Evolutionary conservation across 768 basidiomycete genomes (phyloP).

Genomic region (Russula earlei): DNA sequence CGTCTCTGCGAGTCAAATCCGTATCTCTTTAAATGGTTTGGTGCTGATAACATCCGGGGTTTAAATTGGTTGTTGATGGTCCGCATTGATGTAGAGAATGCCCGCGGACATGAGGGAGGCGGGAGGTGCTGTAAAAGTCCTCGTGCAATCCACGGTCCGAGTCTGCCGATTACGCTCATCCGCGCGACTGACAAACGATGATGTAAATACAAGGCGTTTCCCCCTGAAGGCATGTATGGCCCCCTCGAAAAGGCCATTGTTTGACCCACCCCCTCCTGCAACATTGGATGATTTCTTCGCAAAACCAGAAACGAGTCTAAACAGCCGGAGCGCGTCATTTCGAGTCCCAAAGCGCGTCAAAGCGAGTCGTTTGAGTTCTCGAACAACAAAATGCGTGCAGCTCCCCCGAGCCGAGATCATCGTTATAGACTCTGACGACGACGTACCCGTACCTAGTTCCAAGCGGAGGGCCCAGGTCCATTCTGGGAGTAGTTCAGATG

Average conservation of each 20-base stretch:
- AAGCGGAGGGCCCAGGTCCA: slow-evolving; percentile 13
- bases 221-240: too few relatives aligned
- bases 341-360: neutral
- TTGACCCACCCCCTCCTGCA: slow-evolving; percentile 5
- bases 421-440: slow-evolving; percentile 28
- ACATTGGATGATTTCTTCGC: slow-evolving; percentile 17
- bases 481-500: slow-evolving; percentile 14
- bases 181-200: too few relatives aligned
- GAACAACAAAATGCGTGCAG: neutral
- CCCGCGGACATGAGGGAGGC: too few relatives aligned
- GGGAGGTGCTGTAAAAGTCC: too few relatives aligned
- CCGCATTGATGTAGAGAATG: too few relatives aligned
- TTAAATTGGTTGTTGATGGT: too few relatives aligned
- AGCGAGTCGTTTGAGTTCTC: neutral
- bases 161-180: too few relatives aligned
- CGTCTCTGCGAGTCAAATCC: neutral
- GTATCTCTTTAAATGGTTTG: too few relatives aligned
- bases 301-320: neutral
- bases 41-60: too few relatives aligned
- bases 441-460: slow-evolving; percentile 2
- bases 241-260: slow-evolving; percentile 7
- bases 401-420: slow-evolving; percentile 22
- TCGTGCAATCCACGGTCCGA: too few relatives aligned
- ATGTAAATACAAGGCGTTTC: too few relatives aligned
- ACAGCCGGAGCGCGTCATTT: neutral